Evolutionary conservation across 495 filamentous ascomycete genomes (phyloP), one percentile per base, ranked within the genome.

Genomic region (Trichoderma parareesei): DNA sequence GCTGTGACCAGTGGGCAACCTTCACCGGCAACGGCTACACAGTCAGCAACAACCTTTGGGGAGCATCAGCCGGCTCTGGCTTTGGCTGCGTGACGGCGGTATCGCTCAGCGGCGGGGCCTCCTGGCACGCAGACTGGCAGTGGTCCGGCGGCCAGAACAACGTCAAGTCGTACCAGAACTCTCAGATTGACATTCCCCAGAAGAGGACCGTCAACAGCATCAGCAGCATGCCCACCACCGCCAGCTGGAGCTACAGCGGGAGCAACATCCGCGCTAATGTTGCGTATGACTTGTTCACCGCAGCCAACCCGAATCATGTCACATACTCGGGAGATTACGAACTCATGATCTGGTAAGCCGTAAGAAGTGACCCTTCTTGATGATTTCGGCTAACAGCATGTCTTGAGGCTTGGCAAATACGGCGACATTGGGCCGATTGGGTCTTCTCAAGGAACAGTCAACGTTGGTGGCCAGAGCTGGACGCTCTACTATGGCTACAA

Each of bases 21-120:
- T 72, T 69, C 67, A 49, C 72, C 27, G 62, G 67, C 65, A 67
- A 68, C 60, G 71, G 67, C 38, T 82, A 82, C 67, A 72, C 70
- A 53, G 63, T 79, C 61, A 76, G 74, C 74, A 82, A 82, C 76
- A 82, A 80, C 65, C 64, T 77, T 7, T 82, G 79, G 79, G 78
- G 78, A 55, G 63, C 68, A 64, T 38, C 67, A 9, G 66, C 69
- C 37, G 71, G 74, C 0, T 69, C 73, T 37, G 79, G 79, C 7
- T 75, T 69, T 8, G 78, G 80, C 68, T 81, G 78, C 71, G 76
- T 75, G 37, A 72, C 74, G 67, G 69, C 79, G 3, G 68, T 79
- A 67, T 67, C 67, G 61, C 61, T 67, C 42, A 64, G 65, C 67
- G 64, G 61, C 38, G 75, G 74, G 18, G 69, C 76, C 48, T 61